Conservation (phyloP, 345 rosid species). For the Salix arbutifolia region DNA sequence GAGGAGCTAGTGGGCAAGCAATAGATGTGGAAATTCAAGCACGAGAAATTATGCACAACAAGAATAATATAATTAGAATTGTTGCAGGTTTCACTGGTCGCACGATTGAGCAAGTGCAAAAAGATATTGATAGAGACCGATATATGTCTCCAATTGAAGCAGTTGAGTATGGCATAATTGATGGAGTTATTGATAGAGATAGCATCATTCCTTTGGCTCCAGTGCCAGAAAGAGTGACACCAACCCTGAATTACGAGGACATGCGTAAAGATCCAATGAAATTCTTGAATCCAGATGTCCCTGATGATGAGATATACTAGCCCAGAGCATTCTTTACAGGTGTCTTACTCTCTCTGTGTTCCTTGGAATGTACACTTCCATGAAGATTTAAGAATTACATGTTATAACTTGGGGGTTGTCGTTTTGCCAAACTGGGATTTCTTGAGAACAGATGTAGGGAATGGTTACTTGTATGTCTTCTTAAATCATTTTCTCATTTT, state of each 20-base stretch:
- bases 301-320: constrained; percentile 86
- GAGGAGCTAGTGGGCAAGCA: constrained; percentile 90
- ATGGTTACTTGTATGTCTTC: background rate
- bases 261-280: constrained; percentile 71
- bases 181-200: constrained; percentile 86
- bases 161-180: constrained; percentile 88
- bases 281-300: constrained; percentile 81
- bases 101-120: constrained; percentile 63
- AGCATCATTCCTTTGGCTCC: constrained; percentile 76
- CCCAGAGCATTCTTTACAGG: constrained; percentile 25
- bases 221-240: constrained; percentile 67
- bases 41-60: constrained; percentile 81
- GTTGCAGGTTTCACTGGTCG: constrained; percentile 70
- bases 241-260: constrained; percentile 53
- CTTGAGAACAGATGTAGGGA: background rate
- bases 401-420: background rate
- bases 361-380: background rate
- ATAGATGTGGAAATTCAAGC: constrained; percentile 86
- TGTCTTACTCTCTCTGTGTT: background rate
- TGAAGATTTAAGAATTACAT: background rate
- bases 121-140: constrained; percentile 80
- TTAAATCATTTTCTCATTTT: background rate
- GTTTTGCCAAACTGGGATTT: background rate
- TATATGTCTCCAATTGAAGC: constrained; percentile 96
- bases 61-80: constrained; percentile 61